These are phyloP conservation scores for Neonectria coccinea DNA, from an alignment of 2,329 filamentous ascomycete species.

Conservation along the genomic window DNA sequence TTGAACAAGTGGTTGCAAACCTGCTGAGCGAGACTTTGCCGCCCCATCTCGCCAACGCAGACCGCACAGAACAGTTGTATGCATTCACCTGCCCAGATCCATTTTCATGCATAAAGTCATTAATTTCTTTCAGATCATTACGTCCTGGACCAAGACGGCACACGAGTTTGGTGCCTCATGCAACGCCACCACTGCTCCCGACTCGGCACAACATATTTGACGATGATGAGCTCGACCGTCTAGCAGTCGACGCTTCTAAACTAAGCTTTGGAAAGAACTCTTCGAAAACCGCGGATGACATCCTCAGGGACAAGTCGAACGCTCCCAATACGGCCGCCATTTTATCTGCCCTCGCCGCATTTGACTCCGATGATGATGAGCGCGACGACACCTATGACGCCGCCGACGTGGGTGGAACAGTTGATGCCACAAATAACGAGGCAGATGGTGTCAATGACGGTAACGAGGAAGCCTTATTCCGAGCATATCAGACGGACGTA, in stretches of 20 bases:
- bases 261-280: slow-evolving; percentile 83
- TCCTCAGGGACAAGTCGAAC: slow-evolving; percentile 73
- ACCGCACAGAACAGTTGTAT: slow-evolving; percentile 74
- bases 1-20: slow-evolving; percentile 84
- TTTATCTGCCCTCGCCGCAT: slow-evolving; percentile 85
- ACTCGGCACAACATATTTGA: slow-evolving; percentile 81
- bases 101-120: slow-evolving; percentile 12
- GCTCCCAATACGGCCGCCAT: slow-evolving; percentile 87
- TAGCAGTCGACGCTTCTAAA: slow-evolving; percentile 73
- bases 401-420: slow-evolving; percentile 89
- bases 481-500: slow-evolving; percentile 73
- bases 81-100: slow-evolving; percentile 39
- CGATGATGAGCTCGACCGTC: slow-evolving; percentile 80
- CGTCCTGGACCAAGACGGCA: slow-evolving; percentile 43
- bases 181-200: slow-evolving; percentile 68
- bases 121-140: slow-evolving; percentile 46
- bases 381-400: slow-evolving; percentile 96
- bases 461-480: slow-evolving; percentile 80
- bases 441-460: slow-evolving; percentile 60
- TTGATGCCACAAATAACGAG: slow-evolving; percentile 75
- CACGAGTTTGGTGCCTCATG: slow-evolving; percentile 64
- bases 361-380: slow-evolving; percentile 96
- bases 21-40: slow-evolving; percentile 84
- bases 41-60: slow-evolving; percentile 70
- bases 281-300: slow-evolving; percentile 74